A percentile compares a stretch with the other conserved stretches of the same genome.
These are phyloP conservation scores for Benincasa hispida DNA, from an alignment of 306 rosid genomes.

Conservation along the genomic window DNA sequence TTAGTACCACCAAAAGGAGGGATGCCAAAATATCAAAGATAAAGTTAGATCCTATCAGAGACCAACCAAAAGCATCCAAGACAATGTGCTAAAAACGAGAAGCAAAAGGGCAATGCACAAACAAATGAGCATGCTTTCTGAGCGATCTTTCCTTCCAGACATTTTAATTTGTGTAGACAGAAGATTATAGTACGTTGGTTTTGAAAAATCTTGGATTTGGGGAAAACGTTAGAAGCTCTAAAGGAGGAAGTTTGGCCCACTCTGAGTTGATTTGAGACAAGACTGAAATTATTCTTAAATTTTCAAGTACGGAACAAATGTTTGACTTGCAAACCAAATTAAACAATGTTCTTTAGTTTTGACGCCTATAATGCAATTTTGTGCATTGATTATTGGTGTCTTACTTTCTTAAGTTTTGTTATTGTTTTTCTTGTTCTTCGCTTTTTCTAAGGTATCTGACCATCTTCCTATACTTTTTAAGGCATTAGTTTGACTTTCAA, in stretches of 20 bases:
- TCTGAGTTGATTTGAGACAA: background rate
- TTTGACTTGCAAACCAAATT: background rate
- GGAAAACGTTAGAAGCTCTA: background rate
- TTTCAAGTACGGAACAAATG: background rate
- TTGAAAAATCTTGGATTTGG: no score
- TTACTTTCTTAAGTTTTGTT: background rate
- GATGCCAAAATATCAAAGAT: no score
- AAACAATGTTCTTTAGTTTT: background rate
- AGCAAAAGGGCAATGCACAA: no score
- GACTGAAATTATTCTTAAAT: background rate
- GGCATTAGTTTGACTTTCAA: background rate
- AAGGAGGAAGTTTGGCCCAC: background rate
- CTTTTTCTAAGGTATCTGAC: background rate
- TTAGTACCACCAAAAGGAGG: no score
- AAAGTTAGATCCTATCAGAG: no score
- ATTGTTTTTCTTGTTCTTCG: background rate
- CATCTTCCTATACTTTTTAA: background rate
- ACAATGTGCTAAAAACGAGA: no score
- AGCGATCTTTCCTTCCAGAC: background rate
- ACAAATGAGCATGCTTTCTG: background rate
- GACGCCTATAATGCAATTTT: background rate
- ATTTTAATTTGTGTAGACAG: background rate
- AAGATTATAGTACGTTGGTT: background rate
- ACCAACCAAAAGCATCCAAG: no score
- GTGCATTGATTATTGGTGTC: background rate